phyloP scores from a whole-genome alignment of 768 basidiomycete genomes.

The Panellus pusillus region DNA sequence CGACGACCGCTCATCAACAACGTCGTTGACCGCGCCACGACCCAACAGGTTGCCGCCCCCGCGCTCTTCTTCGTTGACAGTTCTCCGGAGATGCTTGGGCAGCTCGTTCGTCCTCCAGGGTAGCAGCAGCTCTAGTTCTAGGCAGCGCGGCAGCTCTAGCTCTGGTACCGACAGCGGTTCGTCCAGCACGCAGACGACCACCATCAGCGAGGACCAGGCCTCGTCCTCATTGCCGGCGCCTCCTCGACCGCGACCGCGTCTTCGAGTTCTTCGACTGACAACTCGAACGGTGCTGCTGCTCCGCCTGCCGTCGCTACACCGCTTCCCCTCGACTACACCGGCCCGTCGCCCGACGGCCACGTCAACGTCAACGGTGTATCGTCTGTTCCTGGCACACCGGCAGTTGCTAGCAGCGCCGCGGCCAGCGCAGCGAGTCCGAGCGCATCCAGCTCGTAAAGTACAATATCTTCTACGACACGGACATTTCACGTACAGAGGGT shows the following conservation, averaged over 20 bases:
- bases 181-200: no score
- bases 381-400: constrained; percentile 15
- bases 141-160: constrained; percentile 1
- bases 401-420: not conserved
- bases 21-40: constrained; percentile 53
- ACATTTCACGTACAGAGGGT: constrained; percentile 15
- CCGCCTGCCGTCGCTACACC: constrained; percentile 23
- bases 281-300: constrained; percentile 24
- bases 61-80: constrained; percentile 66
- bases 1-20: constrained; percentile 60
- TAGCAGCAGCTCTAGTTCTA: constrained; percentile 13
- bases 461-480: not conserved
- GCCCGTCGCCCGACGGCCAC: constrained; percentile 40
- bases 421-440: not conserved
- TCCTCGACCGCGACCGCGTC: no score
- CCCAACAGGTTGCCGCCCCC: constrained; percentile 70
- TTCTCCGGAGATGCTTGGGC: constrained; percentile 48
- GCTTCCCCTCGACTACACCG: constrained; percentile 41
- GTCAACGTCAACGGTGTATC: constrained; percentile 51
- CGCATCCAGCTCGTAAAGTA: constrained; percentile 1
- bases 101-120: constrained; percentile 38
- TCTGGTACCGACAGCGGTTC: no score
- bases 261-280: not conserved
- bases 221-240: no score
- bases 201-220: no score